Evolutionary conservation across 352 stramenopile species (phyloP), one percentile per base, ranked within the genome.

Genomic region (Globisporangium heterothallicum): DNA sequence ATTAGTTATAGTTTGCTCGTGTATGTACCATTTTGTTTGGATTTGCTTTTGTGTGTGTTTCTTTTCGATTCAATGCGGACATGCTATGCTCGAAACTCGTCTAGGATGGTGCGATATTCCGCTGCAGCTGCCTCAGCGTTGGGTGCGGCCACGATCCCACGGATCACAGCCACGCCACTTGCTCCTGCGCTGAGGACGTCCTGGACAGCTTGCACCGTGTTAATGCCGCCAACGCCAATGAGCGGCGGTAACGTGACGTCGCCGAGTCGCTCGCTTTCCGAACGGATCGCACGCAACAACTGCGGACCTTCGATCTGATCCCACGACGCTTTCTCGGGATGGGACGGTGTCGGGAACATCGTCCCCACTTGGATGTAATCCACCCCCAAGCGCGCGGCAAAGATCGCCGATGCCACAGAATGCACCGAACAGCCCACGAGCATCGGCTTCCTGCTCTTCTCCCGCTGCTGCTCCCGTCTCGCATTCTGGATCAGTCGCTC

Each of bases 291-390:
- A 0, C 29, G 25, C 25, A 84, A 45, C 18, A 84, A 25, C 7
- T 54, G 25, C 0, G 73, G 73, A 0, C 73, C 73, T 69, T 84
- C 70, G 0, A 81, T 30, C 13, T 56, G 30, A 5, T 53, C 25
- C 9, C 13, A 22, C 7, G 38, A 32, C 10, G 16, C 36, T 56
- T 84, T 84, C 21, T 84, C 73, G 1, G 73, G 73, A 12, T 84
- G 73, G 0, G 73, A 78, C 10, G 47, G 29, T 10, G 73, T 84
- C 2, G 49, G 43, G 38, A 84, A 84, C 73, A 84, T 84, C 12
- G 73, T 84, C 1, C 73, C 73, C 24, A 81, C 73, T 46, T 84
- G 73, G 8, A 84, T 46, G 30, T 81, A 81, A 34, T 72, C 68
- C 16, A 73, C 49, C 2, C 58, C 65, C 2, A 63, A 43, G 2